Percentiles rank a stretch among this genome's conserved stretches.
These are phyloP conservation scores for Microsporum canis DNA, from an alignment of 2,329 filamentous ascomycete genomes.

Conservation along the genomic window DNA sequence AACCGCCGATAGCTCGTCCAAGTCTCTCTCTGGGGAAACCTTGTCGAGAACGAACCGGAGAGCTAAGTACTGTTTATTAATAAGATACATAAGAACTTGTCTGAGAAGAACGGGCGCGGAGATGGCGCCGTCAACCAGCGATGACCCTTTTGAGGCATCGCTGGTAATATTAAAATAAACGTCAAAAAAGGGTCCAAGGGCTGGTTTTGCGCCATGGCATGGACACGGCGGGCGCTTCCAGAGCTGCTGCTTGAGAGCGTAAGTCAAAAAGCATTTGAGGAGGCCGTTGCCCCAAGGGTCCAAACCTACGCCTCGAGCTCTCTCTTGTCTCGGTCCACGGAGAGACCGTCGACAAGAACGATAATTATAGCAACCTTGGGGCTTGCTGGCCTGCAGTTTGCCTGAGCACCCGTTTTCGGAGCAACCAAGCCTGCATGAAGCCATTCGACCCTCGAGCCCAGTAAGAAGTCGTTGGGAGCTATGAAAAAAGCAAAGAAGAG, in stretches of 20 bases:
- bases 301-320: too few species aligned
- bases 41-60: background rate
- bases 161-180: background rate
- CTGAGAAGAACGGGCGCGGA: background rate
- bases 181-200: background rate
- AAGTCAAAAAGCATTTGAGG: too few species aligned
- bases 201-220: background rate
- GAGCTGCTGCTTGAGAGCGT: too few species aligned
- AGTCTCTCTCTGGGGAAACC: too few species aligned
- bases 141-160: background rate
- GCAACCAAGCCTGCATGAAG: background rate
- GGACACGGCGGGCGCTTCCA: background rate
- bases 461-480: background rate
- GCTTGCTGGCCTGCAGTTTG: background rate
- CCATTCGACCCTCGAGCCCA: background rate
- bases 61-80: background rate
- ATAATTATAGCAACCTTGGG: too few species aligned
- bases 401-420: background rate
- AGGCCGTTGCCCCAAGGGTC: too few species aligned
- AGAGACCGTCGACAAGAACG: too few species aligned
- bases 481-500: background rate
- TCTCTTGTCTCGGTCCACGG: too few species aligned
- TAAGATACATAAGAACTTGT: background rate
- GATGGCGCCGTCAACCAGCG: background rate
- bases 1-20: background rate